phyloP scores from a whole-genome alignment of 2,329 filamentous ascomycete genomes.

The Aspergillus eucalypticola region DNA sequence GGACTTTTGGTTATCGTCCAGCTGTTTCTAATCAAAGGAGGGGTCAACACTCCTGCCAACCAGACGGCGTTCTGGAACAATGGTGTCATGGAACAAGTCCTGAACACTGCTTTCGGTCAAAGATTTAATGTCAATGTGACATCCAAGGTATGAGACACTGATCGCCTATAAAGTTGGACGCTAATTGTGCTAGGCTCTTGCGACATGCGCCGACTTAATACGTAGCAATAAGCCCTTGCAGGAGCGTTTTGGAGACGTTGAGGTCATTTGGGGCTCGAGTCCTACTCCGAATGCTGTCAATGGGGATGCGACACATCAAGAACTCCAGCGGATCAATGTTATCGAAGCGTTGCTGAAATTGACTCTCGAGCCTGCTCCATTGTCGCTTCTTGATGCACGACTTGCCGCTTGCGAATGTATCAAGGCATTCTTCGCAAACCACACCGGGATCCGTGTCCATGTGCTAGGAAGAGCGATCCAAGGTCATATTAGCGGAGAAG shows the following conservation, averaged over 20 bases:
- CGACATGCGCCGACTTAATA: constrained; percentile 85
- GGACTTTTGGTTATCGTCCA: constrained; percentile 83
- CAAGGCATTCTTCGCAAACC: constrained; percentile 85
- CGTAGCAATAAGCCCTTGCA: constrained; percentile 76
- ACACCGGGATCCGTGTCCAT: constrained; percentile 77
- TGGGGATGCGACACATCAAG: constrained; percentile 45
- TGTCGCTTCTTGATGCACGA: constrained; percentile 74
- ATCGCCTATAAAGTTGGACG: constrained; percentile 21
- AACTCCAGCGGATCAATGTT: constrained; percentile 72
- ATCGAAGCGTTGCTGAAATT: constrained; percentile 91
- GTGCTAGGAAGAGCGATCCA: constrained; percentile 88
- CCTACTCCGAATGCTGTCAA: constrained; percentile 31
- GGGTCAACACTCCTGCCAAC: constrained; percentile 76
- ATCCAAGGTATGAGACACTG: constrained; percentile 61
- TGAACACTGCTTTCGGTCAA: constrained; percentile 79
- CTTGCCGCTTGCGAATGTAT: constrained; percentile 86
- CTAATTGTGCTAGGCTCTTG: constrained; percentile 62
- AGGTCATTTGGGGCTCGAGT: constrained; percentile 57
- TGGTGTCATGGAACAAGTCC: constrained; percentile 73
- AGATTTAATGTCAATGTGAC: constrained; percentile 74
- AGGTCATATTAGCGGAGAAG: constrained; percentile 72
- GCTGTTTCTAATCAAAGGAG: constrained; percentile 80
- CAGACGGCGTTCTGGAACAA: constrained; percentile 84
- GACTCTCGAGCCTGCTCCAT: constrained; percentile 66
- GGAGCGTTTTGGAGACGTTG: constrained; percentile 84